A percentile compares a stretch with the other conserved stretches of the same genome.
phyloP scores from a whole-genome alignment of 2,329 filamentous ascomycete species.

The Diaporthe citrichinensis region DNA sequence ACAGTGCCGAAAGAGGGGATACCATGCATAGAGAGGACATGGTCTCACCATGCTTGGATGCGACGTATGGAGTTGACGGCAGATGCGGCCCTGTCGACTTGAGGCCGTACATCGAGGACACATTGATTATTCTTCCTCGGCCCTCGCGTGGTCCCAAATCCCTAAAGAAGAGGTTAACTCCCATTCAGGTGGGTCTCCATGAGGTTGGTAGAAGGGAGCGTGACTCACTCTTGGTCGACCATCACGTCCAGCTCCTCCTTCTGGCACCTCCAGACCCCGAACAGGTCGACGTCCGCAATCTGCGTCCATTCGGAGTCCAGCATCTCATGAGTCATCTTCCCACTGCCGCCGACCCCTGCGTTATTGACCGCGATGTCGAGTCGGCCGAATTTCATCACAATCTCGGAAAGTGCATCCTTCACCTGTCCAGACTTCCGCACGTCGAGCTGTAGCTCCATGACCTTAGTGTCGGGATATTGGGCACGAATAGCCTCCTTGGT shows the following conservation, averaged over 20 bases:
- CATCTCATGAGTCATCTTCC: constrained; percentile 7
- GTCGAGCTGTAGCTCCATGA: constrained; percentile 18
- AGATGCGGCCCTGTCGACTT: constrained; percentile 55
- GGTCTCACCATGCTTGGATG: constrained; percentile 63
- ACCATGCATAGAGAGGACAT: too few species aligned
- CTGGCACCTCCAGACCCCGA: constrained; percentile 71
- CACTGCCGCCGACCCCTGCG: constrained; percentile 5
- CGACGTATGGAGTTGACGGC: constrained; percentile 62
- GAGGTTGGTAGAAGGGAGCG: constrained; percentile 33
- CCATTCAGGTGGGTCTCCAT: not conserved
- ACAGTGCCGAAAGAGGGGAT: too few species aligned
- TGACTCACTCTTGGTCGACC: constrained; percentile 61
- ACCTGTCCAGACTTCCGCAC: constrained; percentile 4
- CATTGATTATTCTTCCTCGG: constrained; percentile 64
- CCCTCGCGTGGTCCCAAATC: constrained; percentile 2
- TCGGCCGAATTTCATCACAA: not conserved
- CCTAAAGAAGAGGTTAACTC: not conserved
- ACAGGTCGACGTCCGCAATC: constrained; percentile 67
- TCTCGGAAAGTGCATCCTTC: not conserved
- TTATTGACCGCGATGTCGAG: constrained; percentile 21
- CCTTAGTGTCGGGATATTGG: not conserved
- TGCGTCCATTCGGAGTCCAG: constrained; percentile 58
- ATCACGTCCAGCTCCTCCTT: constrained; percentile 66
- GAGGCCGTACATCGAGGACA: constrained; percentile 66
- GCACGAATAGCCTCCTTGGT: not conserved